Base-by-base conservation (phyloP, 805 yeast species). In the Clavispora vitiphila region DNA sequence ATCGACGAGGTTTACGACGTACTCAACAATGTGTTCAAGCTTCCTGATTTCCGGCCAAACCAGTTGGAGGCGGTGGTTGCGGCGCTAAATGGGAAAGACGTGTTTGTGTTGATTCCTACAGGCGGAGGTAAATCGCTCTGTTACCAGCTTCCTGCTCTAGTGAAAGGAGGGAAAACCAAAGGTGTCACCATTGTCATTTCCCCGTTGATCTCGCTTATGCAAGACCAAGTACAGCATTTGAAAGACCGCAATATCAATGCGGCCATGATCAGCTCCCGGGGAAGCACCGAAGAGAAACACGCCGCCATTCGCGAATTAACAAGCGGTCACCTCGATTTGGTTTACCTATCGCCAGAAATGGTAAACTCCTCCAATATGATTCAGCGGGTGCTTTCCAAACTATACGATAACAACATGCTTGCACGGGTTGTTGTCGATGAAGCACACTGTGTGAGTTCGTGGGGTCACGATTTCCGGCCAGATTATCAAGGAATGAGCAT, bases 381-480 rank as follows among this genome's bases (percentile, higher is more conserved):
- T 34, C 83, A 78, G 54, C 71, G 68, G 40, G 81, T 83, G 0
- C 79, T 93, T 40, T 62, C 71, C 9, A 69, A 63, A 38, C 65
- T 93, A 7, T 71, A 84, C 58, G 65, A 70, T 14, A 72, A 71
- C 22, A 67, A 74, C 11, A 66, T 69, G 51, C 66, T 93, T 27
- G 96, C 97, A 0, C 71, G 98, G 40, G 74, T 93, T 29, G 96
- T 93, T 9, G 88, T 93, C 35, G 99, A 93, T 65, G 99, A 88
- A 58, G 99, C 99, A 0, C 99, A 93, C 65, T 93, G 99, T 73
- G 95, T 93, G 35, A 87, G 96, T 39, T 84, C 95, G 9, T 93
- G 99, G 99, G 99, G 99, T 16, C 99, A 93, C 63, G 99, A 93
- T 62, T 93, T 93, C 61, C 73, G 99, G 39, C 97, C 98, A 0